phyloP scores from a whole-genome alignment of 257 asterid species.

The Ligustrum vulgare region DNA sequence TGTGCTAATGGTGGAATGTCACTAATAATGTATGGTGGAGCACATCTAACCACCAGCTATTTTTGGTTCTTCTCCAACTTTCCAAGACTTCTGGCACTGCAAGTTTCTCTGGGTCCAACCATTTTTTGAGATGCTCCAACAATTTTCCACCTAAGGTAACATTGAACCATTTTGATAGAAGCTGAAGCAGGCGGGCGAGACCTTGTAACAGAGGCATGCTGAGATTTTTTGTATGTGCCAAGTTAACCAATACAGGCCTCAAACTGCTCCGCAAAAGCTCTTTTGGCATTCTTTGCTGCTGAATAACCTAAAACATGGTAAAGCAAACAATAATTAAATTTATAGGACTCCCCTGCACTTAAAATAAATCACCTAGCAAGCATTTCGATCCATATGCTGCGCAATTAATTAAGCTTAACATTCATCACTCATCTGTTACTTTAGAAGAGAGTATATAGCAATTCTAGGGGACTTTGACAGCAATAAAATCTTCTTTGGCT shows the following conservation, averaged over 20 bases:
- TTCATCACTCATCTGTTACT: neutral
- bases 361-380: neutral
- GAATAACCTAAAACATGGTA: constrained; percentile 67
- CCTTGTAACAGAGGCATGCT: constrained; percentile 99
- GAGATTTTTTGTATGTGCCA: no score
- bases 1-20: constrained; percentile 8
- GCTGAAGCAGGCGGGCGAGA: constrained; percentile 96
- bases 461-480: neutral
- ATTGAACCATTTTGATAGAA: constrained; percentile 96
- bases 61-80: constrained; percentile 99
- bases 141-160: constrained; percentile 97
- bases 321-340: constrained; percentile 6
- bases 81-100: constrained; percentile 97
- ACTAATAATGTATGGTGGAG: constrained; percentile 21
- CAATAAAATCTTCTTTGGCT: constrained; percentile 56
- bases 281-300: constrained; percentile 97
- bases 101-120: constrained; percentile 99
- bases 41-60: constrained; percentile 86
- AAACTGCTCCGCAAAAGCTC: no score
- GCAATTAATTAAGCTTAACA: constrained; percentile 2
- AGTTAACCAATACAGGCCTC: no score
- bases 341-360: neutral
- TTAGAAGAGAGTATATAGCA: constrained; percentile 1
- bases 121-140: constrained; percentile 97
- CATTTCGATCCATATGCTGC: constrained; percentile 13